phyloP scores from a whole-genome alignment of 108 stramenopile species.

The Conticribra weissflogii region DNA sequence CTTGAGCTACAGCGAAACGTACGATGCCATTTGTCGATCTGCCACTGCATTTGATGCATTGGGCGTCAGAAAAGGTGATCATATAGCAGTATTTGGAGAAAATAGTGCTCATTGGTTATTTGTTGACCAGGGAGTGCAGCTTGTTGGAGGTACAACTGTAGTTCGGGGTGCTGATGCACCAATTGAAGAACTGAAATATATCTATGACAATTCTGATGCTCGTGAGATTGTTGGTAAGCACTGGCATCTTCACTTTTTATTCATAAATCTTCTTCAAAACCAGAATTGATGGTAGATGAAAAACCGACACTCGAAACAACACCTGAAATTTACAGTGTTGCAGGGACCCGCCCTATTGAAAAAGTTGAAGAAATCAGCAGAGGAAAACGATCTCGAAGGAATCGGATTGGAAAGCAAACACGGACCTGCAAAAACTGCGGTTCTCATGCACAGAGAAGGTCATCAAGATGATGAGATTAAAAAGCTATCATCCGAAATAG shows the following conservation, averaged over 20 bases:
- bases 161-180: constrained; percentile 44
- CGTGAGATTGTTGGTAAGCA: constrained; percentile 22
- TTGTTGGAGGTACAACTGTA: constrained; percentile 22
- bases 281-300: no score
- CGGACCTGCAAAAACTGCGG: constrained; percentile 21
- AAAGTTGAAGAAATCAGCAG: constrained; percentile 31
- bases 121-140: constrained; percentile 27
- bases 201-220: constrained; percentile 36
- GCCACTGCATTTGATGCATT: constrained; percentile 21
- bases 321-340: constrained; percentile 15
- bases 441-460: constrained; percentile 31
- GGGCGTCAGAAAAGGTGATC: constrained; percentile 27
- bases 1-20: constrained; percentile 12
- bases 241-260: neutral
- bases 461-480: constrained; percentile 15
- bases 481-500: constrained; percentile 5
- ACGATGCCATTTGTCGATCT: constrained; percentile 12
- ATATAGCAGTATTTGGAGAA: constrained; percentile 42
- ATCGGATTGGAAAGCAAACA: constrained; percentile 17
- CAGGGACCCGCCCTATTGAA: constrained; percentile 32
- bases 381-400: constrained; percentile 15
- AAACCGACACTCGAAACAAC: no score
- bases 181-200: constrained; percentile 39
- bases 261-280: neutral
- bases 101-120: constrained; percentile 41